Evolutionary conservation across 805 yeast genomes (phyloP).

Genomic region (Schwanniomyces vanrijiae): DNA sequence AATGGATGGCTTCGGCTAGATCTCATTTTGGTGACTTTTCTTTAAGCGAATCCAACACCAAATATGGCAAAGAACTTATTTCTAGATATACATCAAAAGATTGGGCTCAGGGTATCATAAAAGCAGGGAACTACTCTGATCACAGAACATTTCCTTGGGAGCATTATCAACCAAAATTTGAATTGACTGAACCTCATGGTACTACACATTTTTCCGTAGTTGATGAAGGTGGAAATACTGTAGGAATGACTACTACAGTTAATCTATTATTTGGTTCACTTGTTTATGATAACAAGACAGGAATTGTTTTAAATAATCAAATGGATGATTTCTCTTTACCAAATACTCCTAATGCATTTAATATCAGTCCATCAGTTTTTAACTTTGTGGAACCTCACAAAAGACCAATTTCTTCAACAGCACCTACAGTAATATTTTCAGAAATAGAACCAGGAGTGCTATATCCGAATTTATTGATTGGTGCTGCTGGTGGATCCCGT

Average conservation of each 20-base stretch:
- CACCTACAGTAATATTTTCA: conserved; percentile 67
- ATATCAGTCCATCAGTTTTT: conserved; percentile 74
- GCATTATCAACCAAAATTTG: conserved; percentile 77
- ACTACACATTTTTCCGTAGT: conserved; percentile 85
- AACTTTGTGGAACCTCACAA: conserved; percentile 75
- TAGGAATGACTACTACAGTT: conserved; percentile 84
- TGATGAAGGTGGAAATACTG: conserved; percentile 74
- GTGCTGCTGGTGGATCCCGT: conserved; percentile 94
- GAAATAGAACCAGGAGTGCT: conserved; percentile 29
- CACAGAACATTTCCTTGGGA: conserved; percentile 62
- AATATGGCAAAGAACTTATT: conserved; percentile 24
- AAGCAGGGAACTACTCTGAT: conserved; percentile 50
- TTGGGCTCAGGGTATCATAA: conserved; percentile 57
- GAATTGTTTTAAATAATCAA: conserved; percentile 80
- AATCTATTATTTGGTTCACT: conserved; percentile 81
- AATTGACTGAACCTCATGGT: conserved; percentile 80
- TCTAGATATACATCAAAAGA: conserved; percentile 44
- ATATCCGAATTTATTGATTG: conserved; percentile 66
- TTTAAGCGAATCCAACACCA: conserved; percentile 14
- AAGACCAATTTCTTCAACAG: conserved; percentile 81
- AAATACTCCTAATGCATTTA: conserved; percentile 68
- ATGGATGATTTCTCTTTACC: conserved; percentile 94
- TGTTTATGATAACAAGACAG: conserved; percentile 79
- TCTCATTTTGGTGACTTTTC: conserved; percentile 76
- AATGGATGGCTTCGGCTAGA: conserved; percentile 88